Conservation (phyloP, 257 asterid genomes). For the Ligustrum vulgare region DNA sequence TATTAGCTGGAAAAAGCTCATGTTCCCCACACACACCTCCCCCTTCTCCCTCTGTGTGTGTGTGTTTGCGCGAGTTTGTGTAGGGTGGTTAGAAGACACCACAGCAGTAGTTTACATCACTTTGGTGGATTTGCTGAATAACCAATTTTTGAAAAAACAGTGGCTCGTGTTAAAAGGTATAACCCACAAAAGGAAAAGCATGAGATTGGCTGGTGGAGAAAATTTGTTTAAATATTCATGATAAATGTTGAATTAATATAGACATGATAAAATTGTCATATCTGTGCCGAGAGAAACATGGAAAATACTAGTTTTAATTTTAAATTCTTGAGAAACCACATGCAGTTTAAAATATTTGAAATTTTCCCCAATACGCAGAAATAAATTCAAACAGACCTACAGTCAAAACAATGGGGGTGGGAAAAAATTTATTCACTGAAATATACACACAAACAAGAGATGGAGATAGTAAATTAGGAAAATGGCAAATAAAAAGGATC, state of each 20-base stretch:
- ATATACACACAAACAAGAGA: not conserved
- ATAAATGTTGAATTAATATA: not conserved
- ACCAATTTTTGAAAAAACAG: not conserved
- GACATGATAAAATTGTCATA: not conserved
- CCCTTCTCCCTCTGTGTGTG: not conserved
- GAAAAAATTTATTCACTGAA: not conserved
- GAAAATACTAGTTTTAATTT: not conserved
- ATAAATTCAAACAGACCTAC: not conserved
- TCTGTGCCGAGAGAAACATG: not conserved
- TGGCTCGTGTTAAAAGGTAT: not conserved
- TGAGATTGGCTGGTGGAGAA: not conserved
- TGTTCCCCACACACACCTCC: not conserved
- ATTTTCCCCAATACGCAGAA: not conserved
- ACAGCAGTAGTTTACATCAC: not conserved
- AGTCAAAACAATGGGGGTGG: not conserved
- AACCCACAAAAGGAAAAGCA: not conserved
- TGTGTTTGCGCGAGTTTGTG: not conserved
- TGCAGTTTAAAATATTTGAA: constrained; percentile 7
- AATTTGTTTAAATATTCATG: constrained; percentile 8
- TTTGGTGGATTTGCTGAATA: not conserved
- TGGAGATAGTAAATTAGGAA: not conserved
- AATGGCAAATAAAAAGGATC: not conserved
- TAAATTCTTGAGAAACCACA: constrained; percentile 9
- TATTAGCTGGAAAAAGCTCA: not conserved
- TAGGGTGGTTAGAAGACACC: not conserved